Conservation (phyloP, 345 rosid genomes). For the Euclidium syriacum region DNA sequence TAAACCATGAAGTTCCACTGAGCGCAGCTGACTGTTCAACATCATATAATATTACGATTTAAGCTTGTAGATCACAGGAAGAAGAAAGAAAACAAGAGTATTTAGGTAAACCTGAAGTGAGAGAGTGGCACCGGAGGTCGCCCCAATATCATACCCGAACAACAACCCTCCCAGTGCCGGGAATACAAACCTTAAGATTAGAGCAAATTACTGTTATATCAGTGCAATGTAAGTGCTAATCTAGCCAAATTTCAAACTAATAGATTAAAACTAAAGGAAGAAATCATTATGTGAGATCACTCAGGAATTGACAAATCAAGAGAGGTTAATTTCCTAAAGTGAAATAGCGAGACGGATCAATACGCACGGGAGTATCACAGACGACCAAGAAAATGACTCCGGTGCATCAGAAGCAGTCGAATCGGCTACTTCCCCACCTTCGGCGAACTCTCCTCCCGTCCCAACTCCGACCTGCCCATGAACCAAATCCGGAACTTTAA, state of each 20-base stretch:
- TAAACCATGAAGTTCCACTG: slow-evolving; percentile 89
- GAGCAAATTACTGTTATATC: slow-evolving; percentile 10
- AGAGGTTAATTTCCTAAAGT: background rate
- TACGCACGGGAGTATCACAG: slow-evolving; percentile 83
- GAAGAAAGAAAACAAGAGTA: background rate
- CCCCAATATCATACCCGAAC: slow-evolving; percentile 97
- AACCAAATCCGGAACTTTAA: background rate
- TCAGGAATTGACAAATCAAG: background rate
- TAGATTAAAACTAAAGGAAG: background rate
- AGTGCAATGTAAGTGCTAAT: background rate
- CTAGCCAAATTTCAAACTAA: background rate
- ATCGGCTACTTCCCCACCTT: slow-evolving; percentile 48
- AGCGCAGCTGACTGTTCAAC: slow-evolving; percentile 64
- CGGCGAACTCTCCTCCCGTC: slow-evolving; percentile 37
- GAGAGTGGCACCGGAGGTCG: slow-evolving; percentile 88
- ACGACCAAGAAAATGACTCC: slow-evolving; percentile 79
- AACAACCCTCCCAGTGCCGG: slow-evolving; percentile 90
- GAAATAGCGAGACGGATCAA: slow-evolving; percentile 5
- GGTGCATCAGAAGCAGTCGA: slow-evolving; percentile 42
- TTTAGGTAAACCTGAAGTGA: slow-evolving; percentile 62
- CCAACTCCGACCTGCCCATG: slow-evolving; percentile 41
- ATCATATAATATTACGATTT: slow-evolving; percentile 11
- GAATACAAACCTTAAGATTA: slow-evolving; percentile 66
- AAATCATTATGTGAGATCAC: background rate
- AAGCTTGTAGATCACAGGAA: background rate